These are phyloP conservation scores for Nowakowskiella sp. DNA, from an alignment of 192 early-diverging fungal species.

Conservation along the genomic window DNA sequence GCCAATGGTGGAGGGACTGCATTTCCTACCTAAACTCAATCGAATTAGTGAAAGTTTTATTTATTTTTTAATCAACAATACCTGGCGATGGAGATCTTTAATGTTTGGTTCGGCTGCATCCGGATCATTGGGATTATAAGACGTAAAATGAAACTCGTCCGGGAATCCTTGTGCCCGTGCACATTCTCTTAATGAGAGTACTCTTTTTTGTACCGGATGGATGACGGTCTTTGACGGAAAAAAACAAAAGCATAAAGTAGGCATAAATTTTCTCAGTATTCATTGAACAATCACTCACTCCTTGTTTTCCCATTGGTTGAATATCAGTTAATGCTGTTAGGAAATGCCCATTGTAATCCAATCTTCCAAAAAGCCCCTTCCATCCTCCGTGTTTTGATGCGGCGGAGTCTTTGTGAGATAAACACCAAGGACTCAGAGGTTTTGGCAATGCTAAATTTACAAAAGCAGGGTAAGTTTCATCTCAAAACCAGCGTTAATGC, in stretches of 20 bases:
- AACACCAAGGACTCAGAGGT: too few relatives aligned
- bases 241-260: background rate
- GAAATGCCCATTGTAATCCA: slow-evolving; percentile 54
- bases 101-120: background rate
- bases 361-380: slow-evolving; percentile 55
- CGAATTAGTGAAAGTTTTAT: too few relatives aligned
- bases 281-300: slow-evolving; percentile 19
- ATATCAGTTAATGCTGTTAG: slow-evolving; percentile 51
- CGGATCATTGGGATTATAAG: background rate
- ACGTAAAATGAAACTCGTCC: slow-evolving; percentile 45
- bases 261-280: background rate
- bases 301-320: slow-evolving; percentile 54
- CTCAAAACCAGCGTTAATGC: too few relatives aligned
- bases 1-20: slow-evolving; percentile 64
- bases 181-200: slow-evolving; percentile 52
- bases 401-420: slow-evolving; percentile 39
- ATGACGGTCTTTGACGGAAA: slow-evolving; percentile 37
- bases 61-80: too few relatives aligned
- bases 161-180: slow-evolving; percentile 68
- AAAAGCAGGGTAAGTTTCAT: too few relatives aligned
- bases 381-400: slow-evolving; percentile 49
- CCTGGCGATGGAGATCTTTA: slow-evolving; percentile 51
- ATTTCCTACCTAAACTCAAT: too few relatives aligned
- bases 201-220: slow-evolving; percentile 53
- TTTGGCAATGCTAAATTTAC: too few relatives aligned